Conservation (phyloP, 2,329 filamentous ascomycete genomes). For the Colletotrichum sp. region DNA sequence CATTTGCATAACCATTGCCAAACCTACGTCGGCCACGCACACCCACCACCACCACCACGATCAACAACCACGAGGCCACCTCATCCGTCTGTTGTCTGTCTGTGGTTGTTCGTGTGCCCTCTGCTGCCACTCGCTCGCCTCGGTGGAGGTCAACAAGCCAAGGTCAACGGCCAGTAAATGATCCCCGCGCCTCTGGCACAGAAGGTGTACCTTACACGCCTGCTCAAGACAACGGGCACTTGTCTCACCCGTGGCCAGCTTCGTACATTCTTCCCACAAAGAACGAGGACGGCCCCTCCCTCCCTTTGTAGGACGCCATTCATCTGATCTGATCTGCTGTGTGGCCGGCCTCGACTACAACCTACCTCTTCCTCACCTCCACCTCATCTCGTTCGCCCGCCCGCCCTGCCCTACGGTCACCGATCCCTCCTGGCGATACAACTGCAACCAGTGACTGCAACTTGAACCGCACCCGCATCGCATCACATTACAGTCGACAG, state of each 20-base stretch:
- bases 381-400: background rate
- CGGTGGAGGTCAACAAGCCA: background rate
- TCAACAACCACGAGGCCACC: background rate
- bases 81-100: background rate
- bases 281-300: slow-evolving; percentile 1
- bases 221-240: slow-evolving; percentile 13
- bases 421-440: background rate
- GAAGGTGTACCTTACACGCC: background rate
- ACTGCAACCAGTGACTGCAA: background rate
- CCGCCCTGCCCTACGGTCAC: background rate
- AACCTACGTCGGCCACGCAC: background rate
- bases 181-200: background rate
- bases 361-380: background rate
- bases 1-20: background rate
- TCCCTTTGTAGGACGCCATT: slow-evolving; percentile 13
- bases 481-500: background rate
- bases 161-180: background rate
- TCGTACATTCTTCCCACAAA: slow-evolving; percentile 10
- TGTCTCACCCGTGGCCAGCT: slow-evolving; percentile 4
- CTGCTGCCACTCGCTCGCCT: background rate
- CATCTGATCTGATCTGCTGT: slow-evolving; percentile 18
- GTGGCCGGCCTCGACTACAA: background rate
- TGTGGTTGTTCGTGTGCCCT: background rate
- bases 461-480: background rate
- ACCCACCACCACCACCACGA: background rate